Base-by-base conservation (phyloP, 371 early-diverging fungal species). In the Lichtheimia ramosa region DNA sequence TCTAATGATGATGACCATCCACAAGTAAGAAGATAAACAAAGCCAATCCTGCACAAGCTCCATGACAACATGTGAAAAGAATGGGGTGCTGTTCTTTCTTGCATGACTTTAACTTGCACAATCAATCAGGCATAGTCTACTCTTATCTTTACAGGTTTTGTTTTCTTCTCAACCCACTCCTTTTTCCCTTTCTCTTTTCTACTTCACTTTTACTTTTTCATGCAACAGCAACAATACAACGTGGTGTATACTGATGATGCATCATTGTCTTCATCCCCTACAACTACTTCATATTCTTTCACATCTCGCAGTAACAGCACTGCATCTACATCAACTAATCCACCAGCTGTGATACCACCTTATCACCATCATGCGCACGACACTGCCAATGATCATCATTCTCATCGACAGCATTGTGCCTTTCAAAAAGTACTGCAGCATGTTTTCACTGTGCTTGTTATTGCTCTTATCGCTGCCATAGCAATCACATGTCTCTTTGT, bases 401-500 rank as follows among this genome's bases (percentile, higher is more conserved):
- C 28, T 23, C 21, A 8, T 58, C 48, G 50, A 16, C 58, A 13
- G 41, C 52, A 13, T 15, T 12, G 34, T 4, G 10, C 16, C 3
- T 16, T 52, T 28, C 18, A 18, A 42, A 7, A 50, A 27, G 23
- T 13, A 23, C 5, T 24, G 50, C 34, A 48, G 14, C 28, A n/a
- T n/a, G 28, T 16, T 27, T 46, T 21, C 7, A 4, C 15, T 40
- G 5, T 20, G 28, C 18, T 39, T 39, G 15, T 50, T 49, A 15
- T 49, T 50, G 34, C 34, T 15, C 15, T 43, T 23, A 39, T 58
- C 16, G 18, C 20, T 20, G 58, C 58, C n/a, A 43, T 63, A 8
- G 58, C 56, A 16, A 58, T 63, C 28, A 43, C 57, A 13, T 56
- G 52, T 24, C 27, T 64, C 14, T 75, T 75, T 18, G 63, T 63